Evolutionary conservation across 1,284 basidiomycete genomes (phyloP).

Genomic region (Omphalotus olearius): DNA sequence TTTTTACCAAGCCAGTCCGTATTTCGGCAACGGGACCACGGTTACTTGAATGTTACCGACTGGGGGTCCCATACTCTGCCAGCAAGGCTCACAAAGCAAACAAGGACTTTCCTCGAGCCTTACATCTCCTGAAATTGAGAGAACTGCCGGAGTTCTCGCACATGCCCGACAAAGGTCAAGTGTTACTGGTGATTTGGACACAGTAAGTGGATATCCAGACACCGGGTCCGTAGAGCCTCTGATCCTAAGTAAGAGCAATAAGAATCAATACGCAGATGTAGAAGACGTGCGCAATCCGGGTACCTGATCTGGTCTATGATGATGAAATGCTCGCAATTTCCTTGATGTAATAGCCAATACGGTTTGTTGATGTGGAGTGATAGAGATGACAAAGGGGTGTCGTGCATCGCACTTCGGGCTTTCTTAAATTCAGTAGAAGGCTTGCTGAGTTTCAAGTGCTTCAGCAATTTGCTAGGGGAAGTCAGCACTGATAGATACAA

Average conservation of each 20-base stretch:
- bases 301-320: slow-evolving; percentile 72
- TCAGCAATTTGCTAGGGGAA: slow-evolving; percentile 46
- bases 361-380: slow-evolving; percentile 63
- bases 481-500: slow-evolving; percentile 1
- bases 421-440: slow-evolving; percentile 28
- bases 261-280: not conserved
- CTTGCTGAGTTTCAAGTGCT: slow-evolving; percentile 28
- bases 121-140: slow-evolving; percentile 63
- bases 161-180: slow-evolving; percentile 66
- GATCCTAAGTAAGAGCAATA: slow-evolving; percentile 35
- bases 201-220: slow-evolving; percentile 59
- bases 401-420: slow-evolving; percentile 40
- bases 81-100: slow-evolving; percentile 66
- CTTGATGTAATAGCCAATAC: slow-evolving; percentile 77
- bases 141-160: slow-evolving; percentile 60
- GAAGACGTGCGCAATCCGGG: not conserved
- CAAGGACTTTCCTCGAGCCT: slow-evolving; percentile 75
- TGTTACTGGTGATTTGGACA: slow-evolving; percentile 58
- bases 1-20: slow-evolving; percentile 29
- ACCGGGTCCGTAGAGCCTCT: slow-evolving; percentile 51
- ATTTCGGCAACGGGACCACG: slow-evolving; percentile 48
- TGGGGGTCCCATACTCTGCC: slow-evolving; percentile 61
- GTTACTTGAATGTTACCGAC: slow-evolving; percentile 36
- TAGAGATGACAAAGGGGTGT: slow-evolving; percentile 49
- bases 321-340: slow-evolving; percentile 77